Evolutionary conservation across 306 rosid genomes (phyloP).

Genomic region (Cajanus cajan): DNA sequence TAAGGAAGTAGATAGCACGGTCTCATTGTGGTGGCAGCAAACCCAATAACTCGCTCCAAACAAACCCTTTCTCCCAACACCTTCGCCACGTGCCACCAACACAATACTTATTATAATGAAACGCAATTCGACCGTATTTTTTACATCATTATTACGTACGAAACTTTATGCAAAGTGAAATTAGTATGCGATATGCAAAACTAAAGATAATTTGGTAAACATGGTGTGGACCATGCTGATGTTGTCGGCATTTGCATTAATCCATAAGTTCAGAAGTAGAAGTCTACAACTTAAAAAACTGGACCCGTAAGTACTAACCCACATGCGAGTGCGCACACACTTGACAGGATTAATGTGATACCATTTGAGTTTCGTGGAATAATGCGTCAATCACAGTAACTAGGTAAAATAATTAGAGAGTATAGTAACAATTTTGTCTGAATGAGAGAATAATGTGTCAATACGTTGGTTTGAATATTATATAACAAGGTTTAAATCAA

Average conservation of each 20-base stretch:
- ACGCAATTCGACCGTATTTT: neutral
- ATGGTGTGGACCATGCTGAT: conserved; percentile 35
- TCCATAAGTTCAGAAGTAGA: neutral
- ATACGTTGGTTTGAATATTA: neutral
- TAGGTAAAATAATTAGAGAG: neutral
- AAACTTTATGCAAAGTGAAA: neutral
- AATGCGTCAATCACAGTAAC: neutral
- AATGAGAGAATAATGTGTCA: too few relatives aligned
- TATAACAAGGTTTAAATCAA: neutral
- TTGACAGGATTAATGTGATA: neutral
- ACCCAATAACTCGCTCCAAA: conserved; percentile 42
- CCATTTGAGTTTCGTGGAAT: neutral
- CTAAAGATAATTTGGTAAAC: neutral
- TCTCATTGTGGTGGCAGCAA: conserved; percentile 56
- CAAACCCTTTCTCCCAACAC: conserved; percentile 5
- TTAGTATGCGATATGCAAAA: neutral
- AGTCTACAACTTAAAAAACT: neutral
- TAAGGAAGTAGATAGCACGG: conserved; percentile 56
- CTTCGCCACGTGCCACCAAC: conserved; percentile 43
- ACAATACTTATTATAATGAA: neutral
- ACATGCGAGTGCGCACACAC: neutral
- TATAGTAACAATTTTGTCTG: too few relatives aligned
- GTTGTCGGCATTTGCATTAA: neutral
- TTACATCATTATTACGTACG: neutral
- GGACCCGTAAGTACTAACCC: neutral